Conservation (phyloP, 2,329 filamentous ascomycete genomes). For the Endoconidiophora polonica region DNA sequence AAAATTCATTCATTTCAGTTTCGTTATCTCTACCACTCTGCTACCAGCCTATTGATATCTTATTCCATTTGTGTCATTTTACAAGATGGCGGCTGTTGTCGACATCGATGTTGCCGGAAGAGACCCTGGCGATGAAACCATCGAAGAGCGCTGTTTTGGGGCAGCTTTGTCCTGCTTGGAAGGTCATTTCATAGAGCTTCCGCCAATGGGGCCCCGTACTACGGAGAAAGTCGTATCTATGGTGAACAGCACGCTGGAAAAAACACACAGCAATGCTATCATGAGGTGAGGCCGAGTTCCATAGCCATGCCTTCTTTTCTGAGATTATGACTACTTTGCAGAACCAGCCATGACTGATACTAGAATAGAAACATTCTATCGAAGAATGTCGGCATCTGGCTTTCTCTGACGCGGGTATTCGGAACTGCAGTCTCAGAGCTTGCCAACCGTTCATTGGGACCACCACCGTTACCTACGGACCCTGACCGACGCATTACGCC, state of each 20-base stretch:
- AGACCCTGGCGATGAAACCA: slow-evolving; percentile 27
- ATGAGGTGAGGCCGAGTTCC: slow-evolving; percentile 30
- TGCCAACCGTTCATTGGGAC: slow-evolving; percentile 41
- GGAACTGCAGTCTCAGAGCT: slow-evolving; percentile 43
- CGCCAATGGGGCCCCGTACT: slow-evolving; percentile 40
- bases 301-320: no score
- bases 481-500: slow-evolving; percentile 40
- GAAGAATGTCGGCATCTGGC: slow-evolving; percentile 48
- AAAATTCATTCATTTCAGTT: no score
- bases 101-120: background rate
- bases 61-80: no score
- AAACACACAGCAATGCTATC: slow-evolving; percentile 44
- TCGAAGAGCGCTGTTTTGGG: slow-evolving; percentile 47
- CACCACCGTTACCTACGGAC: slow-evolving; percentile 34
- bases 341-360: background rate
- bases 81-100: background rate
- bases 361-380: slow-evolving; percentile 37
- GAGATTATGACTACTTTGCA: background rate
- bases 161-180: slow-evolving; percentile 45
- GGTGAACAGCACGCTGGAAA: slow-evolving; percentile 44
- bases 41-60: no score
- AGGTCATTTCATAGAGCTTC: slow-evolving; percentile 40
- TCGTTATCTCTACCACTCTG: no score
- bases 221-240: slow-evolving; percentile 38
- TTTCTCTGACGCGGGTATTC: slow-evolving; percentile 46